Evolutionary conservation across 2,329 filamentous ascomycete species (phyloP), one percentile per base, ranked within the genome.

Genomic region (Colletotrichum liaoningense): DNA sequence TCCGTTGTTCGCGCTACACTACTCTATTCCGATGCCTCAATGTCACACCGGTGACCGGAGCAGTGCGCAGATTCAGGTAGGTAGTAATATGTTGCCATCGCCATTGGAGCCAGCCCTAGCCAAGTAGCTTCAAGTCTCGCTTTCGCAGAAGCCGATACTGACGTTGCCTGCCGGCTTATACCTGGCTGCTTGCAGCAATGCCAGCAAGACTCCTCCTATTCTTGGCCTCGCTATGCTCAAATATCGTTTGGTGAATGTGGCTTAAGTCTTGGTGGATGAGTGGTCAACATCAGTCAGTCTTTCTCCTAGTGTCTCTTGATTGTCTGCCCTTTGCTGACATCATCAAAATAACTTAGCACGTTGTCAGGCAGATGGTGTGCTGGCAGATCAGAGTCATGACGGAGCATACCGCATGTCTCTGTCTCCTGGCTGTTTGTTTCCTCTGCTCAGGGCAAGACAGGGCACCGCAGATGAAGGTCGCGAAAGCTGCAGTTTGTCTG

Each of bases 401-500:
- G 24, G 58, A 28, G 55, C 58, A 72, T 46, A 52, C 30, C 69
- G 69, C 59, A 72, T 72, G 26, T n/a, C 38, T 42, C 14, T 42
- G 38, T 60, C 24, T 14, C 14, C 16, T 49, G 42, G 6, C 42
- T 49, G 42, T 49, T 49, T n/a, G 42, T n/a, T 35, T 22, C 56
- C 16, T n/a, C 9, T 28, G 28, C 9, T 14, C 16, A 63, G 26
- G n/a, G 59, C 19, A 30, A 28, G 38, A 49, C n/a, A 54, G 46
- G 22, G 46, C n/a, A 54, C 46, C 60, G 28, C 24, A 54, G 46
- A 28, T 26, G 5, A 9, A 35, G 30, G 58, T 52, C 28, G 46
- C 58, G 11, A 19, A 60, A 54, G 69, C 64, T 72, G 69, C 66
- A 69, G 55, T 49, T 69, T 73, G 66, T 63, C 57, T 49, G 67